Percentiles rank a stretch among this genome's conserved stretches.
phyloP scores from a whole-genome alignment of 257 asterid genomes.

The Coffea canephora region DNA sequence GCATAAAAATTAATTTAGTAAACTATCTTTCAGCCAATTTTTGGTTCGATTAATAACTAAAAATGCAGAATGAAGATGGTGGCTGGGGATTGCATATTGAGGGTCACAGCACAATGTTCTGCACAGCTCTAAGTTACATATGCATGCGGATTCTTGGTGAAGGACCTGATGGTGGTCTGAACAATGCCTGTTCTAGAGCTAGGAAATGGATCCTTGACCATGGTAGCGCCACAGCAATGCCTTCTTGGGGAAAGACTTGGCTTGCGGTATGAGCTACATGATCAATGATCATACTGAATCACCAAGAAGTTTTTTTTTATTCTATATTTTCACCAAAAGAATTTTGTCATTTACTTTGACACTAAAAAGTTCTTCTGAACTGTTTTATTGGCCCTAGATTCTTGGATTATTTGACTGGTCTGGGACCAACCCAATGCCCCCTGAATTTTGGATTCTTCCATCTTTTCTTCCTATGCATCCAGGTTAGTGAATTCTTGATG shows the following conservation, averaged over 20 bases:
- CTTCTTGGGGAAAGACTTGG: constrained; percentile 59
- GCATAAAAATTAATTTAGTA: not conserved
- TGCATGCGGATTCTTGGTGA: constrained; percentile 41
- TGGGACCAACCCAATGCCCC: constrained; percentile 34
- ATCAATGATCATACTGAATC: not conserved
- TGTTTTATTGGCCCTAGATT: constrained; percentile 15
- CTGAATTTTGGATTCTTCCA: constrained; percentile 34
- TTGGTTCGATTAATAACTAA: not conserved
- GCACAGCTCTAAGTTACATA: constrained; percentile 36
- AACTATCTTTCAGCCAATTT: not conserved
- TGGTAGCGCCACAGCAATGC: constrained; percentile 32
- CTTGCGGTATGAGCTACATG: constrained; percentile 30
- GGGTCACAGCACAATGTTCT: constrained; percentile 49
- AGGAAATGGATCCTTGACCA: constrained; percentile 52
- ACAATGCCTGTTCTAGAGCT: constrained; percentile 28
- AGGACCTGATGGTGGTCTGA: constrained; percentile 27
- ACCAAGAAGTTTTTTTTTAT: not conserved
- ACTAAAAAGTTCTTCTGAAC: not conserved
- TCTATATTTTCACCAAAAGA: too few species aligned
- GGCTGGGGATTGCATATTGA: constrained; percentile 61
- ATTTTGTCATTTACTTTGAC: not conserved
- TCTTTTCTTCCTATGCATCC: constrained; percentile 35
- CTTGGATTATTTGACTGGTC: constrained; percentile 31
- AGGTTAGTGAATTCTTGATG: constrained; percentile 7
- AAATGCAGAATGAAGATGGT: constrained; percentile 46